Evolutionary conservation across 2,329 filamentous ascomycete genomes (phyloP), one percentile per base, ranked within the genome.

Genomic region (Cordyceps militaris): DNA sequence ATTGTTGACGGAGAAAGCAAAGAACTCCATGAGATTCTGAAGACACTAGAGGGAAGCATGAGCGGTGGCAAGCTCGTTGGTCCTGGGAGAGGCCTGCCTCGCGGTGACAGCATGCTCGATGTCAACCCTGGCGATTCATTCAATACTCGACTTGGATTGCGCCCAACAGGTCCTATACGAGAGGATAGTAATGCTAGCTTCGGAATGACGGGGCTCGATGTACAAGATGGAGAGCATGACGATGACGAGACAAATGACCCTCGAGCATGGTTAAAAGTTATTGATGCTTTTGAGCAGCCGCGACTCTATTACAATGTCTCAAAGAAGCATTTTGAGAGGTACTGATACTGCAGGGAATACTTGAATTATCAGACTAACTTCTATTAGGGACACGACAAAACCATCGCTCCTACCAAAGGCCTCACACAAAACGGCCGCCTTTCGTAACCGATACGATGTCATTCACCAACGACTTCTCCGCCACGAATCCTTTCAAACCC

Each of bases 311-410:
- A 91, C 69, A 91, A 92, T 64, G 79, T 85, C 21, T 74, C 76
- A 9, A 96, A 95, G 75, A 96, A 95, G 67, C 89, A 97, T 67
- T 97, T 97, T 68, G 90, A 97, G 66, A 85, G 79, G 86, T 87
- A 66, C 47, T 9, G 9, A 21, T 16, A 13, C n/a, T n/a, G 19
- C 3, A 28, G 11, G 6, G 4, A 1, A 28, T 26, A 7, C 30
- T 9, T 23, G 9, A 38, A 28, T 9, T 13, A 7, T 1, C 2
- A 23, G 3, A 30, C 63, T 70, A 57, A 68, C 65, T 51, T 16
- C 28, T 23, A 19, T 14, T 63, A 87, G 83, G 67, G 79, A 86
- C 54, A 76, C 79, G 4, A 78, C 80, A 13, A 84, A 84, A 62
- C 82, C 88, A 14, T 87, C 87, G 1, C 69, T 93, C 42, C 77